A percentile compares a stretch with the other conserved stretches of the same genome.
These are phyloP conservation scores for Drechslera avenae DNA, from an alignment of 2,329 filamentous ascomycete species.

Conservation along the genomic window DNA sequence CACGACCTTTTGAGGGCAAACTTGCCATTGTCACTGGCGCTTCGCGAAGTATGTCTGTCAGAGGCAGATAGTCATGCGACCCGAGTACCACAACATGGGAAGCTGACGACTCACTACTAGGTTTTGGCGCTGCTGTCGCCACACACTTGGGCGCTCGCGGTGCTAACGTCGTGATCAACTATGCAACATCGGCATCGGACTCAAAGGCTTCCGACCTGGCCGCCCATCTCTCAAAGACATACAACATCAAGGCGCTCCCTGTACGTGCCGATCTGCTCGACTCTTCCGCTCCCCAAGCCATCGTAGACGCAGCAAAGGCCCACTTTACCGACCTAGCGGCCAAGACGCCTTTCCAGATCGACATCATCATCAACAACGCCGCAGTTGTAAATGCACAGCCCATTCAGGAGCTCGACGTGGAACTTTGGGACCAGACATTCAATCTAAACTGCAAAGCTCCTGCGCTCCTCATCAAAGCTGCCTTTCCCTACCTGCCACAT, in stretches of 20 bases:
- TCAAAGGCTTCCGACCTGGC: slow-evolving; percentile 8
- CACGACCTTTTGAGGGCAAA: slow-evolving; percentile 11
- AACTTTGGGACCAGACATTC: slow-evolving; percentile 12
- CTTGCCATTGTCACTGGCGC: slow-evolving; percentile 12
- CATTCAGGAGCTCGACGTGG: slow-evolving; percentile 10
- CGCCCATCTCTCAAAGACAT: slow-evolving; percentile 10
- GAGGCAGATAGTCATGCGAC: background rate
- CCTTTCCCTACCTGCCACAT: slow-evolving; percentile 8
- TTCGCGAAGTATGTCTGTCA: slow-evolving; percentile 8
- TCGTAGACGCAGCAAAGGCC: slow-evolving; percentile 8
- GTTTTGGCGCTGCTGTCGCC: slow-evolving; percentile 12
- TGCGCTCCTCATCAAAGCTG: slow-evolving; percentile 10
- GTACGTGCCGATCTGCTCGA: slow-evolving; percentile 12
- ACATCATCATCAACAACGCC: slow-evolving; percentile 13
- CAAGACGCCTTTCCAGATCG: slow-evolving; percentile 9
- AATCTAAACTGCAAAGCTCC: slow-evolving; percentile 13
- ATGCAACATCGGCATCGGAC: slow-evolving; percentile 7
- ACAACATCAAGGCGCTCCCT: slow-evolving; percentile 11
- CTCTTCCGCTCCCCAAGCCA: slow-evolving; percentile 8
- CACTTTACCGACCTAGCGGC: slow-evolving; percentile 5
- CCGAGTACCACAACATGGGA: background rate
- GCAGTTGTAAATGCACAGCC: slow-evolving; percentile 11
- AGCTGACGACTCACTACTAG: slow-evolving; percentile 3
- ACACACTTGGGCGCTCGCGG: slow-evolving; percentile 11
- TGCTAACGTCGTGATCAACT: slow-evolving; percentile 12